phyloP scores from a whole-genome alignment of 169 alveolate genomes.

The Cryptosporidium viatorum region DNA sequence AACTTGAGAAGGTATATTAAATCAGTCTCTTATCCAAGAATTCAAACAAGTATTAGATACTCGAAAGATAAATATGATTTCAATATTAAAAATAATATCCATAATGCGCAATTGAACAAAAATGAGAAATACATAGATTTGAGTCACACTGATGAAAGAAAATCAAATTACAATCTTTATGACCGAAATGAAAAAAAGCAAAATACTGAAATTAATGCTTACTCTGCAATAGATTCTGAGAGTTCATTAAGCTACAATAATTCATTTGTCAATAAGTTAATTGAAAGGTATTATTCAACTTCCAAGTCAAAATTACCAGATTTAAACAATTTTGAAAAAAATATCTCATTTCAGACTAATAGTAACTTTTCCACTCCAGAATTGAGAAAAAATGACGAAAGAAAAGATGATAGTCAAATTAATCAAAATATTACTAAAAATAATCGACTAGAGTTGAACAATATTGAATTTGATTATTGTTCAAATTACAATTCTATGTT shows the following conservation, averaged over 20 bases:
- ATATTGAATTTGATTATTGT: neutral
- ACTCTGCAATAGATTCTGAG: slow-evolving; percentile 30
- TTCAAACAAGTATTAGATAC: neutral
- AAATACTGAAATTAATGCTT: neutral
- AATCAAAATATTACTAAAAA: neutral
- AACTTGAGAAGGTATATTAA: slow-evolving; percentile 17
- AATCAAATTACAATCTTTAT: neutral
- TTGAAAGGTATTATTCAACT: slow-evolving; percentile 27
- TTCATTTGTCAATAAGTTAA: slow-evolving; percentile 27
- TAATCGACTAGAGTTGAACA: neutral
- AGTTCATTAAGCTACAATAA: slow-evolving; percentile 38
- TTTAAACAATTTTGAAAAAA: neutral
- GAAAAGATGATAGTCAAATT: neutral
- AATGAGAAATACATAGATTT: neutral
- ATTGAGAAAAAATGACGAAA: neutral
- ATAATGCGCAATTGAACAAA: neutral
- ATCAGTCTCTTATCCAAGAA: neutral
- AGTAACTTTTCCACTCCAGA: neutral
- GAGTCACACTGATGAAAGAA: neutral
- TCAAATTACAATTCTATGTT: neutral
- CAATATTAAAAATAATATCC: neutral
- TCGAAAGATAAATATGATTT: neutral
- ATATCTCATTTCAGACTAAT: neutral
- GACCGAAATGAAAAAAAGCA: neutral
- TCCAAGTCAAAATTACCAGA: neutral